phyloP scores from a whole-genome alignment of 768 basidiomycete genomes.

The Fomitopsis pulvina region DNA sequence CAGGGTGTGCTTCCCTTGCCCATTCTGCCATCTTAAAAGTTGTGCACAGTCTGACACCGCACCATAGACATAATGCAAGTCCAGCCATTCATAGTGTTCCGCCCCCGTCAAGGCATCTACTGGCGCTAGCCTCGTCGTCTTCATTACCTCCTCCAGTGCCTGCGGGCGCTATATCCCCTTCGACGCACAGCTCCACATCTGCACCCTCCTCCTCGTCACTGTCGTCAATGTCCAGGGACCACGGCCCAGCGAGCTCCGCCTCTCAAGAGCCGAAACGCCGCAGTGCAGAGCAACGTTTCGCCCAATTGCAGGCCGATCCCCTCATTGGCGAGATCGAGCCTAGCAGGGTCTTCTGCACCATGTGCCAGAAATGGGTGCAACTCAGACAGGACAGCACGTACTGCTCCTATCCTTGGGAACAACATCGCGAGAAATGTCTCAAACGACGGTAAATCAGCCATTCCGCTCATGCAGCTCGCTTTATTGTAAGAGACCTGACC shows the following conservation, averaged over 20 bases:
- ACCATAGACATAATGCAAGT: neutral
- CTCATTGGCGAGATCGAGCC: conserved; percentile 68
- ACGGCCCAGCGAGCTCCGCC: conserved; percentile 50
- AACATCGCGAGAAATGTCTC: conserved; percentile 71
- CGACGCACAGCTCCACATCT: neutral
- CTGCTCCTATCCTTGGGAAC: conserved; percentile 78
- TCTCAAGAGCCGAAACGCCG: conserved; percentile 64
- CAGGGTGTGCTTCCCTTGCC: neutral
- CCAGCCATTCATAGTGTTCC: conserved; percentile 23
- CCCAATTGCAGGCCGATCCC: conserved; percentile 57
- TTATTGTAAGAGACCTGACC: conserved; percentile 4
- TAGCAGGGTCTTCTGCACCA: conserved; percentile 54
- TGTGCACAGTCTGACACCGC: neutral
- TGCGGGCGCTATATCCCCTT: neutral
- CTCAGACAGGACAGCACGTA: conserved; percentile 71
- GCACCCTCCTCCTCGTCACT: conserved; percentile 21
- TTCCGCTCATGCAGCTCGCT: neutral
- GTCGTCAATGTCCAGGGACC: conserved; percentile 55
- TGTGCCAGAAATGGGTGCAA: conserved; percentile 82
- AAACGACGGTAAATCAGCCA: conserved; percentile 55
- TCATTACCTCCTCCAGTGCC: conserved; percentile 14
- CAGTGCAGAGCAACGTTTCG: conserved; percentile 76
- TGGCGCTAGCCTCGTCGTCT: conserved; percentile 26
- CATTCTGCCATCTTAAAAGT: neutral
- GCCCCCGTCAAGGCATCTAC: conserved; percentile 28